phyloP scores from a whole-genome alignment of 1,139 yeast species.

The Protomyces inundatus region DNA sequence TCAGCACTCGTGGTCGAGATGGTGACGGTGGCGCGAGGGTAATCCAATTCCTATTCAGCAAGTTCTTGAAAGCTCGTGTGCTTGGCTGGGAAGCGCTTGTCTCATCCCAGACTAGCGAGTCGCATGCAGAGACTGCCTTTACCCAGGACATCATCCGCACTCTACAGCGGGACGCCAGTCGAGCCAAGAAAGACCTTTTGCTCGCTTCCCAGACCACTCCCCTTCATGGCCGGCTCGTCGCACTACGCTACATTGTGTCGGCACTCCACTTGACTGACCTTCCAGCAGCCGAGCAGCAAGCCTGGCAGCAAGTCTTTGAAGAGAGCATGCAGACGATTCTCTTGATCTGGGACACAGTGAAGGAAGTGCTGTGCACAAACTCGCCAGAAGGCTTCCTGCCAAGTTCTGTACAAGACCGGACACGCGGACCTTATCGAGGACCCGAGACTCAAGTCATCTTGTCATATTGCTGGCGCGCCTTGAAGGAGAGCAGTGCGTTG shows the following conservation, averaged over 20 bases:
- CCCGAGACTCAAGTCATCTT: constrained; percentile 58
- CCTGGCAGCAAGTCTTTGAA: constrained; percentile 32
- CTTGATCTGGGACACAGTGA: constrained; percentile 52
- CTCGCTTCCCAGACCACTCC: constrained; percentile 38
- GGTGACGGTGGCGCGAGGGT: constrained; percentile 70
- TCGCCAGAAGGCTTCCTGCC: constrained; percentile 59
- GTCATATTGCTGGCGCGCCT: constrained; percentile 76
- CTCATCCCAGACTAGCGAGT: neutral
- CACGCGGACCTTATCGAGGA: constrained; percentile 40
- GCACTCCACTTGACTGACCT: constrained; percentile 33
- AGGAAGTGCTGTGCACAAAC: constrained; percentile 57
- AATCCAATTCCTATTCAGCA: constrained; percentile 46
- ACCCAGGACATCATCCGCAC: constrained; percentile 36
- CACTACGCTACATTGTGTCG: constrained; percentile 50
- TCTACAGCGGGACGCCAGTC: constrained; percentile 37
- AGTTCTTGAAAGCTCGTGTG: constrained; percentile 28
- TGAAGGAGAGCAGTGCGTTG: constrained; percentile 67
- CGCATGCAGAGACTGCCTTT: neutral
- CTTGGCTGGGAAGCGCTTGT: neutral
- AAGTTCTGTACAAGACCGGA: constrained; percentile 42
- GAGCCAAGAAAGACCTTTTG: constrained; percentile 40
- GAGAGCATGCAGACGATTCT: constrained; percentile 37
- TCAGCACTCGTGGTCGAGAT: constrained; percentile 43
- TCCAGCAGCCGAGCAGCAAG: neutral
- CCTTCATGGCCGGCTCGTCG: constrained; percentile 44